These are phyloP conservation scores for Phytophthora sp. DNA, from an alignment of 352 stramenopile species.

Conservation along the genomic window DNA sequence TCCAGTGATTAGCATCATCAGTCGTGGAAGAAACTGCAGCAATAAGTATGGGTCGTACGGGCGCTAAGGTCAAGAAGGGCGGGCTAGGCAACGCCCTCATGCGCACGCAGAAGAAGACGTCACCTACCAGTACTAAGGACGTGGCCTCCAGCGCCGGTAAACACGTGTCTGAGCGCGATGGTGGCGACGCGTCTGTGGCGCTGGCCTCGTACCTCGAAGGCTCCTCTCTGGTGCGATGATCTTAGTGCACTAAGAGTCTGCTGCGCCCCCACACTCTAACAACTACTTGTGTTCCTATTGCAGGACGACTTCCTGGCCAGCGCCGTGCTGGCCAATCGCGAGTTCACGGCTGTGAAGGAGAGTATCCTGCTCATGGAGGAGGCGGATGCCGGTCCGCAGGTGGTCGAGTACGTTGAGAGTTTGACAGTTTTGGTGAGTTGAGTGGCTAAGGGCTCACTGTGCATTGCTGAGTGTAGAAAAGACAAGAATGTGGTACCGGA, in stretches of 20 bases:
- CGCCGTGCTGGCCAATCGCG: slow-evolving; percentile 90
- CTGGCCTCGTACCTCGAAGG: slow-evolving; percentile 87
- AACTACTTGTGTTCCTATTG: slow-evolving; percentile 2
- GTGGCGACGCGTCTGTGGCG: slow-evolving; percentile 79
- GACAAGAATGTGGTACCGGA: slow-evolving; percentile 63
- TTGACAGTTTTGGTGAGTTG: not conserved
- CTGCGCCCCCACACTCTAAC: not conserved
- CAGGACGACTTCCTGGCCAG: slow-evolving; percentile 94
- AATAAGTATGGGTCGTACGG: slow-evolving; percentile 71
- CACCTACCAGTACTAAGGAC: slow-evolving; percentile 67
- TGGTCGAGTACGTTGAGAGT: slow-evolving; percentile 63
- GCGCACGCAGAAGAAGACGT: slow-evolving; percentile 80
- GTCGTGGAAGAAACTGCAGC: slow-evolving; percentile 5
- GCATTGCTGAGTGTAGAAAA: slow-evolving; percentile 37
- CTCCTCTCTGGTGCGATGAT: slow-evolving; percentile 69
- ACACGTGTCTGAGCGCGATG: slow-evolving; percentile 82
- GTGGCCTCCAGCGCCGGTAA: slow-evolving; percentile 85
- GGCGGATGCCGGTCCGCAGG: slow-evolving; percentile 52
- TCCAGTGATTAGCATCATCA: slow-evolving; percentile 33
- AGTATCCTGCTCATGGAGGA: slow-evolving; percentile 84
- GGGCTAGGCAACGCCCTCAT: slow-evolving; percentile 78
- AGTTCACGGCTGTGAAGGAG: slow-evolving; percentile 93
- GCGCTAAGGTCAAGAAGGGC: slow-evolving; percentile 76
- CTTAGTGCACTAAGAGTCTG: not conserved
- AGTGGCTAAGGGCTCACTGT: not conserved